These are phyloP conservation scores for Aspergillus spinulosporus DNA, from an alignment of 2,329 filamentous ascomycete genomes.

Conservation along the genomic window DNA sequence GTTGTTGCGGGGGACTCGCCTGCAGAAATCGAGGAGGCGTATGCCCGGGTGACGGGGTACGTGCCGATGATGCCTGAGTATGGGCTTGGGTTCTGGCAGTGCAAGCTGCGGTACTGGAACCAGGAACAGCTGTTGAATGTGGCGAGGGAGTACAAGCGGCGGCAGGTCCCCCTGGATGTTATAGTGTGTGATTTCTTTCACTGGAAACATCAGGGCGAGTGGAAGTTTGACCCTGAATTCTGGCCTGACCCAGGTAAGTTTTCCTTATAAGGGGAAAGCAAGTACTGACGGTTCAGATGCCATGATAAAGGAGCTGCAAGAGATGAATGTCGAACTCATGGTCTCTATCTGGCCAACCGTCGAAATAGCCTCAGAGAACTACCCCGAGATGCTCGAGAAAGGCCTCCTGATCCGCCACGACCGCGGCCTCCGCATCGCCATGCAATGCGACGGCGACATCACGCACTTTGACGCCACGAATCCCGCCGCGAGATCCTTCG, in stretches of 20 bases:
- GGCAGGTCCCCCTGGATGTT: constrained; percentile 60
- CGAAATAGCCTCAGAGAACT: constrained; percentile 60
- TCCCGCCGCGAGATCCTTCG: constrained; percentile 57
- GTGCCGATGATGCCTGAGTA: constrained; percentile 70
- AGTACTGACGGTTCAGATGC: constrained; percentile 43
- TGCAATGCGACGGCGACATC: constrained; percentile 61
- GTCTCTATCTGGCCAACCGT: constrained; percentile 70
- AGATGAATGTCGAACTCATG: constrained; percentile 64
- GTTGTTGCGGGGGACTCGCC: constrained; percentile 60
- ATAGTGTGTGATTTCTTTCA: constrained; percentile 71
- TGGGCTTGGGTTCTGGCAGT: constrained; percentile 68
- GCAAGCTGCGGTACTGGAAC: constrained; percentile 65
- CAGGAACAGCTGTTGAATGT: constrained; percentile 64
- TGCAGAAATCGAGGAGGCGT: constrained; percentile 57
- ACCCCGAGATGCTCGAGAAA: constrained; percentile 60
- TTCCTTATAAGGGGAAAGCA: not conserved
- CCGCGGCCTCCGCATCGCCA: constrained; percentile 58
- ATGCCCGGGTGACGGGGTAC: constrained; percentile 58
- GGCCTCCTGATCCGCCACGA: constrained; percentile 63
- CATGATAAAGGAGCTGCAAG: constrained; percentile 63
- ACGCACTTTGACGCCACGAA: constrained; percentile 66
- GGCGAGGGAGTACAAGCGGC: constrained; percentile 59
- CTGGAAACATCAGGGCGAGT: constrained; percentile 67
- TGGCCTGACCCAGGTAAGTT: constrained; percentile 64
- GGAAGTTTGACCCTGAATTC: constrained; percentile 64